Evolutionary conservation across 176 grass and related monocot species (phyloP), one percentile per base, ranked within the genome.

Genomic region (Elaeis guineensis): DNA sequence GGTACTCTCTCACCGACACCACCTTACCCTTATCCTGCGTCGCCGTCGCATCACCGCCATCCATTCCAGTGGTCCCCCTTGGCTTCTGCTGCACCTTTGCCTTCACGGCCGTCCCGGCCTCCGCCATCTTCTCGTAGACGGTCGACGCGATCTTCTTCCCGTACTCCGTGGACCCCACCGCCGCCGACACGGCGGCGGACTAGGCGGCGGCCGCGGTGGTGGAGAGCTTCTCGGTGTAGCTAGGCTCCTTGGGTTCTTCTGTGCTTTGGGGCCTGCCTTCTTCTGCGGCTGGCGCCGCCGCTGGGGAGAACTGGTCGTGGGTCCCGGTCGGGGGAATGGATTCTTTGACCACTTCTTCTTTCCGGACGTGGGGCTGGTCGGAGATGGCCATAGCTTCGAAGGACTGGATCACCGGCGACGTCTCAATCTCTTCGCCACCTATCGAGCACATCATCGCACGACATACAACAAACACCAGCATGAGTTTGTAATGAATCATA

Each of bases 391-490:
- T 82, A 19, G 66, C 29, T 76, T 83, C 83, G 50, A 98, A 98
- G 7, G 71, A 51, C 15, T 59, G 65, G 54, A 98, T 78, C 6
- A 98, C 73, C 5, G 85, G 81, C 16, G 84, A 80, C 52, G 59
- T 67, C n/a, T 79, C 87, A 3, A 89, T 85, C 63, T 89, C 93
- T 72, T 92, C 76, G 5, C 87, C 81, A 58, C 64, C 86, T 89
- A 57, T 61, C 51, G 50, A 8, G 54, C 17, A 0, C 6, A 30
- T 30, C 28, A 30, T 30, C 28, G 6, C 28, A 6, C 28, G 28
- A 30, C 28, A 30, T 30, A 6, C 28, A 30, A 6, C 28, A 30
- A 12, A 9, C 7, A 44, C 9, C 35, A 12, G 9, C 35, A 44
- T 11, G 11, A 11, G 7, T 5, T 12, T 44, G 35, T 12, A 44